Conservation (phyloP, 805 yeast species). For the Nakazawaea wickerhamii region DNA sequence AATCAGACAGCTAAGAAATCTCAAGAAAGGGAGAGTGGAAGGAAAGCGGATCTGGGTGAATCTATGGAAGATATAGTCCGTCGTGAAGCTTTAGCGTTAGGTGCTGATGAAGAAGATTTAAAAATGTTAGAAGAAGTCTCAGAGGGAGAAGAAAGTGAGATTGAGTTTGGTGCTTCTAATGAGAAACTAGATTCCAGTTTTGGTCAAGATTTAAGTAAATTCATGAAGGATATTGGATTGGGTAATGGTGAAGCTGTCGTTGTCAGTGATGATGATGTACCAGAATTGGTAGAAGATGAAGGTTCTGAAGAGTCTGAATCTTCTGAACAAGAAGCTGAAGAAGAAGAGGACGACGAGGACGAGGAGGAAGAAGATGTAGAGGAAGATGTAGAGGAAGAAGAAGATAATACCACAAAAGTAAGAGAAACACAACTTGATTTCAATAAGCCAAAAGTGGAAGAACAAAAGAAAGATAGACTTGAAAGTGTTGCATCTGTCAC, state of each 20-base stretch:
- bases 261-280: slow-evolving; percentile 26
- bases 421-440: slow-evolving; percentile 19
- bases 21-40: no score
- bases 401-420: slow-evolving; percentile 18
- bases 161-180: slow-evolving; percentile 40
- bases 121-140: slow-evolving; percentile 51
- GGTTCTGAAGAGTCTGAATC: slow-evolving; percentile 26
- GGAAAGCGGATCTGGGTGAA: not conserved
- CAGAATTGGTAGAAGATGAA: slow-evolving; percentile 21
- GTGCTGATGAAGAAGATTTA: slow-evolving; percentile 84
- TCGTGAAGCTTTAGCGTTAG: slow-evolving; percentile 72
- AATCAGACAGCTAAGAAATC: no score
- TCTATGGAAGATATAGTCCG: slow-evolving; percentile 36
- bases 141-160: slow-evolving; percentile 48
- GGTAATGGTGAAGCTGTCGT: slow-evolving; percentile 33
- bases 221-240: slow-evolving; percentile 67
- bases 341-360: slow-evolving; percentile 28
- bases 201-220: slow-evolving; percentile 48
- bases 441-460: slow-evolving; percentile 13
- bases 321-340: slow-evolving; percentile 30
- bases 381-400: slow-evolving; percentile 31
- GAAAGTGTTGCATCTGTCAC: slow-evolving; percentile 41
- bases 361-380: slow-evolving; percentile 31
- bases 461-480: slow-evolving; percentile 22
- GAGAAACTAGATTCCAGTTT: slow-evolving; percentile 39